phyloP scores from a whole-genome alignment of 1,139 yeast genomes.

The Protomyces pachydermus region DNA sequence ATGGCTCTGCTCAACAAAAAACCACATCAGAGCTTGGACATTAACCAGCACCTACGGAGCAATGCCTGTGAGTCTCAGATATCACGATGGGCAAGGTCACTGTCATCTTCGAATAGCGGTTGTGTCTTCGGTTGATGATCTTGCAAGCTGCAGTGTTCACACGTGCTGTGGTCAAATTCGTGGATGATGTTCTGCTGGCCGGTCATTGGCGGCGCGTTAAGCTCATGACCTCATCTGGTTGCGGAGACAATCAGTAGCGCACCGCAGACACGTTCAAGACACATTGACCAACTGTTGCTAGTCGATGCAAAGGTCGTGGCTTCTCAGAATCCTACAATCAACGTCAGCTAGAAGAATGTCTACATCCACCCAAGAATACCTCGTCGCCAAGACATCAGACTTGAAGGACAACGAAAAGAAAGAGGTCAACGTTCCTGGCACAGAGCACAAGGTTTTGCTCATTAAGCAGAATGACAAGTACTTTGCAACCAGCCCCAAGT shows the following conservation, averaged over 20 bases:
- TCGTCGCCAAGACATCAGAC: constrained; percentile 17
- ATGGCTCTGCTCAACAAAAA: too few relatives aligned
- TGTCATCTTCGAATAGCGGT: too few relatives aligned
- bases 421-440: constrained; percentile 18
- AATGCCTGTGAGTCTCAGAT: too few relatives aligned
- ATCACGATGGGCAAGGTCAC: too few relatives aligned
- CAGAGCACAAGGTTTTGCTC: constrained; percentile 23
- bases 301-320: background rate
- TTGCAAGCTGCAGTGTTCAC: background rate
- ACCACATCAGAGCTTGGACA: too few relatives aligned
- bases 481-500: constrained; percentile 22
- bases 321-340: background rate
- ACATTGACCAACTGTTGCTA: background rate
- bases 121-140: too few relatives aligned
- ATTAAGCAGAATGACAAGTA: constrained; percentile 22
- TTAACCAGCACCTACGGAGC: too few relatives aligned
- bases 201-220: background rate
- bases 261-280: background rate
- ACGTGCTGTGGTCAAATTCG: too few relatives aligned
- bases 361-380: constrained; percentile 1
- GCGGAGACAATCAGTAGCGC: background rate
- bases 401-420: constrained; percentile 21
- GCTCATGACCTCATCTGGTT: background rate
- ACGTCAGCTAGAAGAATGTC: background rate
- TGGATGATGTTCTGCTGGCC: background rate